phyloP scores from a whole-genome alignment of 805 yeast genomes.

The Hanseniaspora taiwanica region DNA sequence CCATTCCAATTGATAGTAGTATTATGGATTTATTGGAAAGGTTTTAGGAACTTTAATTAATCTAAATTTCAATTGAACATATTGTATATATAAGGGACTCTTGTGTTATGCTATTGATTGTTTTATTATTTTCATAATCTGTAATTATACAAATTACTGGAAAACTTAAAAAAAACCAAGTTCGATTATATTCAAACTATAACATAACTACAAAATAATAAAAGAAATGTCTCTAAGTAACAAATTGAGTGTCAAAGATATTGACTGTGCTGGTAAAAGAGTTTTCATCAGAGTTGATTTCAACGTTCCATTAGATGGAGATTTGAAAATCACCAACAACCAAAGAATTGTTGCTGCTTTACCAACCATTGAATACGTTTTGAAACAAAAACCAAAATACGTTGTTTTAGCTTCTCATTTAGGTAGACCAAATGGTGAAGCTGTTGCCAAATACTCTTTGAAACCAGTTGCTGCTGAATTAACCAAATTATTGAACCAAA shows the following conservation, averaged over 20 bases:
- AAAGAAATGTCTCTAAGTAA: slow-evolving; percentile 92
- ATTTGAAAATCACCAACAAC: slow-evolving; percentile 94
- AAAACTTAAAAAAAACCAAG: not conserved
- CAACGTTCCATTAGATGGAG: slow-evolving; percentile 83
- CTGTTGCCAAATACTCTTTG: slow-evolving; percentile 71
- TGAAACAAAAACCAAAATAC: slow-evolving; percentile 82
- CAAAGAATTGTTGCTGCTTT: slow-evolving; percentile 99
- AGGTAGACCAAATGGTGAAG: slow-evolving; percentile 98
- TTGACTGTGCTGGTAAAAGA: slow-evolving; percentile 77
- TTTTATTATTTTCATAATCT: too few relatives aligned
- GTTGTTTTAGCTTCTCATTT: slow-evolving; percentile 91
- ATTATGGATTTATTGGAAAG: too few relatives aligned
- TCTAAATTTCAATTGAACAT: too few relatives aligned
- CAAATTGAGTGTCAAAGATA: slow-evolving; percentile 87
- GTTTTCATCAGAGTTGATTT: slow-evolving; percentile 98
- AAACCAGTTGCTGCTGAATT: slow-evolving; percentile 90
- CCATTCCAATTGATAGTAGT: too few relatives aligned
- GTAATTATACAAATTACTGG: too few relatives aligned
- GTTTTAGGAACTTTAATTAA: too few relatives aligned
- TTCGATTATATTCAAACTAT: not conserved
- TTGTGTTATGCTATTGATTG: too few relatives aligned
- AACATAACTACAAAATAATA: not conserved
- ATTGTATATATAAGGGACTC: too few relatives aligned
- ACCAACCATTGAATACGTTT: slow-evolving; percentile 93
- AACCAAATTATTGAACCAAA: slow-evolving; percentile 56